Percentiles rank a stretch among this genome's conserved stretches.
These are phyloP conservation scores for Venturia oleaginea DNA, from an alignment of 2,329 filamentous ascomycete genomes.

Conservation along the genomic window DNA sequence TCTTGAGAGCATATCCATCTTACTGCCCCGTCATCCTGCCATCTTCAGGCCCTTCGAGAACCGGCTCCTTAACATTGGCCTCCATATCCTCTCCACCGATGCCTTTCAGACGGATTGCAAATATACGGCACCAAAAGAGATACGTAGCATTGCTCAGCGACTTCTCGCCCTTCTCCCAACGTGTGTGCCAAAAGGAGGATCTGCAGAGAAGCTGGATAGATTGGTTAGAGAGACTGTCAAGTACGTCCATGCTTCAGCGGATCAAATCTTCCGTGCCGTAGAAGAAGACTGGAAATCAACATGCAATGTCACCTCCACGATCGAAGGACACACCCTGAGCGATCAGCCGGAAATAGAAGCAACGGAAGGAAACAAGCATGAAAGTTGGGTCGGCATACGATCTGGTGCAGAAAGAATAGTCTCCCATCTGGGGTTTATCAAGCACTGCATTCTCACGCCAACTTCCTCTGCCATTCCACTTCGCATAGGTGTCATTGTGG, in stretches of 20 bases:
- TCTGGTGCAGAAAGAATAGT: conserved; percentile 62
- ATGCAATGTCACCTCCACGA: conserved; percentile 30
- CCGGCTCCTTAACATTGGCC: conserved; percentile 55
- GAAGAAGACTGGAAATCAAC: conserved; percentile 73
- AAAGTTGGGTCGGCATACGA: conserved; percentile 64
- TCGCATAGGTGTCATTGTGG: conserved; percentile 57
- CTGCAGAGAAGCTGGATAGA: conserved; percentile 51
- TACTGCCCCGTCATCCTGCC: conserved; percentile 74
- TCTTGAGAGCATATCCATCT: conserved; percentile 59
- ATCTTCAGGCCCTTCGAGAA: conserved; percentile 68
- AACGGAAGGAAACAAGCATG: conserved; percentile 40
- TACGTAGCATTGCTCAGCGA: conserved; percentile 51
- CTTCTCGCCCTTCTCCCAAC: conserved; percentile 65
- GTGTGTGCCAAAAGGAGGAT: conserved; percentile 71
- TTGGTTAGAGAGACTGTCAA: conserved; percentile 39
- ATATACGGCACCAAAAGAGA: conserved; percentile 39
- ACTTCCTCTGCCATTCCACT: conserved; percentile 59
- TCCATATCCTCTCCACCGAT: conserved; percentile 56
- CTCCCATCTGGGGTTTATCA: conserved; percentile 56
- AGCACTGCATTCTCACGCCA: conserved; percentile 51
- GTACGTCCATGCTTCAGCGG: conserved; percentile 60
- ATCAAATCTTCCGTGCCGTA: conserved; percentile 69
- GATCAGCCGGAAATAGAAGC: conserved; percentile 21
- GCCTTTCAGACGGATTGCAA: conserved; percentile 30
- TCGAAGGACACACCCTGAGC: conserved; percentile 27